A percentile compares a stretch with the other conserved stretches of the same genome.
phyloP scores from a whole-genome alignment of 1,284 basidiomycete genomes.

The Malassezia arunalokei region DNA sequence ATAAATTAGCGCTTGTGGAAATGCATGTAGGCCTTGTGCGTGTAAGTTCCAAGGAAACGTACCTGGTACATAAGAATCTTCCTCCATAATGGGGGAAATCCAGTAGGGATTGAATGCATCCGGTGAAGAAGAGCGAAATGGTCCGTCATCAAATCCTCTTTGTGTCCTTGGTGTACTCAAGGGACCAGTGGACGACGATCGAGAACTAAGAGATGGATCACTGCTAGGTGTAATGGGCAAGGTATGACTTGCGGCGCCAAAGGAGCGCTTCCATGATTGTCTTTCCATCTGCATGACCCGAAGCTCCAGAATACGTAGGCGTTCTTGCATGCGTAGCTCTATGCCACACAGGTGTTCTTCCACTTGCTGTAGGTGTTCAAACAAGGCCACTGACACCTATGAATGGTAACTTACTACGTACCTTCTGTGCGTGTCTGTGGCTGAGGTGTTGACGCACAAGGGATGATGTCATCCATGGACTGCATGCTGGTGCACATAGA shows the following conservation, averaged over 20 bases:
- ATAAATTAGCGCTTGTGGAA: neutral
- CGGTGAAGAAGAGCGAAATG: neutral
- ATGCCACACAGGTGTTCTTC: neutral
- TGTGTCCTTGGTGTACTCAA: neutral
- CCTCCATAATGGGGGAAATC: slow-evolving; percentile 1
- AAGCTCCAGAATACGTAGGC: neutral
- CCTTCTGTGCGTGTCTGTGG: neutral
- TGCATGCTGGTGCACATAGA: neutral
- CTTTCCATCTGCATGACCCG: slow-evolving; percentile 5
- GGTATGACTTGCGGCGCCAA: neutral
- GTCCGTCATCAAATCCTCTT: neutral
- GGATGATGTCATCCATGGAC: neutral
- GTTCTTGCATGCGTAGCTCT: neutral
- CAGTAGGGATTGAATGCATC: slow-evolving; percentile 8
- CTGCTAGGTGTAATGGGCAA: neutral
- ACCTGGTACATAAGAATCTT: neutral
- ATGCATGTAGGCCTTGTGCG: neutral
- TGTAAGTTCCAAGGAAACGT: neutral
- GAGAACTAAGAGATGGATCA: neutral
- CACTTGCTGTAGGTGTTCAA: neutral
- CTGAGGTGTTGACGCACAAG: neutral
- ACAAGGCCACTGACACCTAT: neutral
- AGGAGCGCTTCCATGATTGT: neutral
- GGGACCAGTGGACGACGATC: neutral
- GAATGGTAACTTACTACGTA: neutral